A percentile compares a stretch with the other conserved stretches of the same genome.
phyloP scores from a whole-genome alignment of 306 rosid genomes.

The Acacia crassicarpa region DNA sequence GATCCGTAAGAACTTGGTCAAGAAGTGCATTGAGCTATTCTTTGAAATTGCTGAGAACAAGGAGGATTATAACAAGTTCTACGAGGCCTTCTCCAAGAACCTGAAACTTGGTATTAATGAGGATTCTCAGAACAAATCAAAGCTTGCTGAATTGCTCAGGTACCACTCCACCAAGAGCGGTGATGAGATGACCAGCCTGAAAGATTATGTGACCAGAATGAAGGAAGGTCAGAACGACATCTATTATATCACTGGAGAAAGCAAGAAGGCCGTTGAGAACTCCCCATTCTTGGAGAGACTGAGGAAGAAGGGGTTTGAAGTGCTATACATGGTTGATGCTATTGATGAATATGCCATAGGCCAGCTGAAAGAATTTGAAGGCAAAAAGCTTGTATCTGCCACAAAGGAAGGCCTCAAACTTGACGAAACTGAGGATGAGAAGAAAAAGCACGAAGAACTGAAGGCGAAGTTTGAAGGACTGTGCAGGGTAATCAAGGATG shows the following conservation, averaged over 20 bases:
- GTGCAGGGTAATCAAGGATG: slow-evolving; percentile 93
- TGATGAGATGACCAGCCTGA: slow-evolving; percentile 86
- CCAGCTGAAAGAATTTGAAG: slow-evolving; percentile 93
- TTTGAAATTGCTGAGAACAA: slow-evolving; percentile 94
- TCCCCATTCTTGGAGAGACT: slow-evolving; percentile 92
- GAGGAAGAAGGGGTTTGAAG: slow-evolving; percentile 86
- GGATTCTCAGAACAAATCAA: slow-evolving; percentile 78
- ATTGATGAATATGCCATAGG: slow-evolving; percentile 92
- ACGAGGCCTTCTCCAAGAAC: slow-evolving; percentile 90
- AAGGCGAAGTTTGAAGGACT: slow-evolving; percentile 80
- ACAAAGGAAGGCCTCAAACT: slow-evolving; percentile 91
- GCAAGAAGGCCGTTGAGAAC: slow-evolving; percentile 92
- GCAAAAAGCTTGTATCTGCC: slow-evolving; percentile 88
- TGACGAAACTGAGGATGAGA: slow-evolving; percentile 83
- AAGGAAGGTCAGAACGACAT: slow-evolving; percentile 93
- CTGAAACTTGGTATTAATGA: slow-evolving; percentile 83
- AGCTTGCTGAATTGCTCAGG: slow-evolving; percentile 82
- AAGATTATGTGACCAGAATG: slow-evolving; percentile 95
- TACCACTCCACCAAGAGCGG: slow-evolving; percentile 93
- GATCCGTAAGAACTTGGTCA: slow-evolving; percentile 85
- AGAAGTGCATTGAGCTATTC: slow-evolving; percentile 85
- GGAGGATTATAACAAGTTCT: slow-evolving; percentile 91
- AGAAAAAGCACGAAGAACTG: slow-evolving; percentile 59
- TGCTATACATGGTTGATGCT: slow-evolving; percentile 89
- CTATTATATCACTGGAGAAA: slow-evolving; percentile 88